Conservation (phyloP, 805 yeast genomes). For the Sugiyamaella americana region DNA sequence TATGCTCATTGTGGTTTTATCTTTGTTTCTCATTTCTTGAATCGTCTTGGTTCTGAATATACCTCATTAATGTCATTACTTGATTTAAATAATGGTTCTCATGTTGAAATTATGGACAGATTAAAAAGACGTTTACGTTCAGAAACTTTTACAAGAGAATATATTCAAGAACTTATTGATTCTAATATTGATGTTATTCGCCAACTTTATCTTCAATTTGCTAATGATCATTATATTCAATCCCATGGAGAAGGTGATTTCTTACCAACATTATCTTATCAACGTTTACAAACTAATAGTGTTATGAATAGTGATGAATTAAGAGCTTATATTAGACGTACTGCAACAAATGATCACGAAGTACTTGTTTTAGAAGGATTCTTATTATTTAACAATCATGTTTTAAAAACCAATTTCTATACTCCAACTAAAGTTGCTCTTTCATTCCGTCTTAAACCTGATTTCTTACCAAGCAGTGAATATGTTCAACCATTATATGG, state of each 20-base stretch:
- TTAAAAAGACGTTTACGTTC: constrained; percentile 86
- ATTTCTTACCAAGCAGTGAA: constrained; percentile 75
- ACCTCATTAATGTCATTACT: constrained; percentile 59
- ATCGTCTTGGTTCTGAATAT: constrained; percentile 89
- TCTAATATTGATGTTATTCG: constrained; percentile 65
- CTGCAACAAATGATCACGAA: constrained; percentile 73
- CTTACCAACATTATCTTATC: constrained; percentile 68
- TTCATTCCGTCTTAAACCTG: constrained; percentile 84
- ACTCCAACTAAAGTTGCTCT: constrained; percentile 91
- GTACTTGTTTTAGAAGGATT: constrained; percentile 75
- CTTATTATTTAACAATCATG: constrained; percentile 74
- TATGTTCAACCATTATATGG: constrained; percentile 93
- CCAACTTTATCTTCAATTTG: constrained; percentile 84
- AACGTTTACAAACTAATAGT: constrained; percentile 71
- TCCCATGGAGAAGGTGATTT: constrained; percentile 34
- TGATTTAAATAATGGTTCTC: constrained; percentile 55
- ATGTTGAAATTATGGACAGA: constrained; percentile 68
- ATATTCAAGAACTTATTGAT: constrained; percentile 69
- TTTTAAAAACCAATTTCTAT: constrained; percentile 90
- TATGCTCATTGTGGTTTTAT: constrained; percentile 92
- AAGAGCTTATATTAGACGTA: constrained; percentile 55
- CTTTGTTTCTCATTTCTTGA: constrained; percentile 89
- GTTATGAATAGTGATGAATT: constrained; percentile 72
- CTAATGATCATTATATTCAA: constrained; percentile 80
- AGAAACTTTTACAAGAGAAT: constrained; percentile 86